Conservation (phyloP, 495 filamentous ascomycete species). For the Oidiodendron maius region DNA sequence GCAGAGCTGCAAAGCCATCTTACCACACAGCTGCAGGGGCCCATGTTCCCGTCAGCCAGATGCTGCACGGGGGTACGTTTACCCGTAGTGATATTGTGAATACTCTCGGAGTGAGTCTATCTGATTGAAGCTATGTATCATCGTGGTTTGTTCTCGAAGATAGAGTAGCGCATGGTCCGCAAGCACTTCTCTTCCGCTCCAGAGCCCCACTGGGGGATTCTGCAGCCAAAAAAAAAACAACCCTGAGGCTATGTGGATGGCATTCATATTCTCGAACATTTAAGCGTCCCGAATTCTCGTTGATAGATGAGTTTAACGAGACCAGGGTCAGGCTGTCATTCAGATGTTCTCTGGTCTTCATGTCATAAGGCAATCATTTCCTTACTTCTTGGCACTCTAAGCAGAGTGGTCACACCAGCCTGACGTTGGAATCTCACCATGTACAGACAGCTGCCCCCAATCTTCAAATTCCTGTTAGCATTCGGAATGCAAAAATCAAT, state of each 20-base stretch:
- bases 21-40: neutral
- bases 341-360: neutral
- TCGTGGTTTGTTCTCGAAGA: neutral
- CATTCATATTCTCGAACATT: neutral
- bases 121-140: neutral
- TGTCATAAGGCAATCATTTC: neutral
- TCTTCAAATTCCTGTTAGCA: neutral
- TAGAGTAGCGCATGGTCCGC: neutral
- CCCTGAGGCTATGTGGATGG: neutral
- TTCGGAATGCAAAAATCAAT: neutral
- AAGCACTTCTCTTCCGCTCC: neutral
- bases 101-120: neutral
- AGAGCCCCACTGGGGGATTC: neutral
- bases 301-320: neutral
- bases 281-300: neutral
- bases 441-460: neutral
- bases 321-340: neutral
- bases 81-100: neutral
- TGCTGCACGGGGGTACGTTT: neutral
- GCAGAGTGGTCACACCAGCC: neutral
- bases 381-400: neutral
- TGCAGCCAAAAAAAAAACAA: neutral
- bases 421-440: neutral
- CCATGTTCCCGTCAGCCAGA: neutral
- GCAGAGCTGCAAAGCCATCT: neutral